phyloP scores from a whole-genome alignment of 164 flowering plant genomes.

The grape (Vitis vinifera) region ASM3070453v1 NC_081806.1:4225501-4226000 shows the following conservation, averaged over 20 bases:
- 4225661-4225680: conserved; percentile 21
- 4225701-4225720: conserved; percentile 37
- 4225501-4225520: conserved; percentile 9
- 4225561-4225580: background rate
- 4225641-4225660: too few species aligned
- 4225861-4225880: conserved; percentile 26
- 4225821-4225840: conserved; percentile 29
- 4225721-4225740: conserved; percentile 28
- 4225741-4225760: conserved; percentile 15
- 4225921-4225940: conserved; percentile 28
- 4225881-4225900: conserved; percentile 27
- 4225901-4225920: conserved; percentile 2
- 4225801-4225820: conserved; percentile 24
- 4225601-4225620: background rate
- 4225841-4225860: conserved; percentile 30
- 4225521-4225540: background rate
- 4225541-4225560: background rate
- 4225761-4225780: conserved; percentile 23
- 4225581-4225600: background rate
- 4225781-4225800: conserved; percentile 22
- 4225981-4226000: conserved; percentile 29
- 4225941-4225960: conserved; percentile 25
- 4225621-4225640: too few species aligned
- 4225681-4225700: conserved; percentile 30
- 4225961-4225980: conserved; percentile 29